Percentiles rank a stretch among this genome's conserved stretches.
phyloP scores from a whole-genome alignment of 345 rosid genomes.

The Murraya paniculata region DNA sequence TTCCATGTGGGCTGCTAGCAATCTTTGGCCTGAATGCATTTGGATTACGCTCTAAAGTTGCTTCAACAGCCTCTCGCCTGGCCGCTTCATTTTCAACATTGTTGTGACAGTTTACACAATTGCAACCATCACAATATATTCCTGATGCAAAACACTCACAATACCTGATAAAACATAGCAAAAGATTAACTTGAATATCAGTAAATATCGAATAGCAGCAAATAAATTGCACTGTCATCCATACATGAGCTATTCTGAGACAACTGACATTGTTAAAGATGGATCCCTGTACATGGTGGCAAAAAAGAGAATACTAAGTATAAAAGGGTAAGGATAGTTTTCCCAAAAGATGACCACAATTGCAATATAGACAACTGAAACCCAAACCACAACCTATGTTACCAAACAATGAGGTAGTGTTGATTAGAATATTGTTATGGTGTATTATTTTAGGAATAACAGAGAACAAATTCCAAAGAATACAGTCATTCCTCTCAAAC shows the following conservation, averaged over 20 bases:
- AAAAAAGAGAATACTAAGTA: not conserved
- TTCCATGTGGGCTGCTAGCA: conserved; percentile 93
- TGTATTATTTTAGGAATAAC: not conserved
- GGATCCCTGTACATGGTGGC: not conserved
- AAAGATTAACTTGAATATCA: conserved; percentile 5
- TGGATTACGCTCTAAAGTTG: conserved; percentile 94
- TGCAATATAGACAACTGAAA: not conserved
- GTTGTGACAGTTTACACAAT: conserved; percentile 88
- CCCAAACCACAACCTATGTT: not conserved
- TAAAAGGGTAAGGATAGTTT: not conserved
- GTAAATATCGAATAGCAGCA: conserved; percentile 3
- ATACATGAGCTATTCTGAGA: not conserved
- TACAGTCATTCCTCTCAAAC: conserved; percentile 1
- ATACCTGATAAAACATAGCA: conserved; percentile 51
- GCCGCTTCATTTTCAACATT: conserved; percentile 90
- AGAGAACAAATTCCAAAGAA: not conserved
- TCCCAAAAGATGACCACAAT: not conserved
- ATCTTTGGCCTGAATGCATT: conserved; percentile 98
- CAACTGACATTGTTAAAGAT: conserved; percentile 3
- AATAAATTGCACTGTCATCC: not conserved
- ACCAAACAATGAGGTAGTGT: not conserved
- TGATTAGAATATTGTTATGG: not conserved
- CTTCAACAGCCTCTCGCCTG: conserved; percentile 89
- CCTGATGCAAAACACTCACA: conserved; percentile 99
- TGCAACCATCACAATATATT: conserved; percentile 96